phyloP scores from a whole-genome alignment of 2,329 filamentous ascomycete genomes.

The Lecanosticta acicola region DNA sequence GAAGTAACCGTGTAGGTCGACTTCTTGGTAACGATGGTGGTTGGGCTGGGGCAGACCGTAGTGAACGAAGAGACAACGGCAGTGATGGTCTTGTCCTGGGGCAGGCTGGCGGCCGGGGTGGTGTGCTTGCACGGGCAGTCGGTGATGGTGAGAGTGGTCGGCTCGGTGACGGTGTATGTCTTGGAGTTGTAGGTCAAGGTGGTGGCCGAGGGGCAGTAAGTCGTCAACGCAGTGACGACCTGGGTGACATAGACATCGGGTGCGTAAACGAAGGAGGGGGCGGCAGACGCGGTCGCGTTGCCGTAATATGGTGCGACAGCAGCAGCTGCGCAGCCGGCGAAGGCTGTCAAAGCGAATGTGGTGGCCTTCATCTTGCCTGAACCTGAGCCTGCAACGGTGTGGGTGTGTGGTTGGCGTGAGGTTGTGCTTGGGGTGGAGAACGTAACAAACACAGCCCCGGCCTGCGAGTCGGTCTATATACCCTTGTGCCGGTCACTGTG shows the following conservation, averaged over 20 bases:
- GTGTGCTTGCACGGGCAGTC: conserved; percentile 24
- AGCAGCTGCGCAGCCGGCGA: neutral
- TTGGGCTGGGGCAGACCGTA: conserved; percentile 12
- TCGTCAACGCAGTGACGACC: conserved; percentile 10
- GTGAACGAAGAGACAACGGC: conserved; percentile 7
- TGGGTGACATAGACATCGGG: conserved; percentile 5
- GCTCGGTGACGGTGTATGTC: conserved; percentile 25
- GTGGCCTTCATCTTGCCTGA: neutral
- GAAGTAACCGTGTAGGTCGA: conserved; percentile 10
- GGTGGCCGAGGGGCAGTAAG: conserved; percentile 26
- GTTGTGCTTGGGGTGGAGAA: neutral
- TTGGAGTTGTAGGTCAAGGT: conserved; percentile 16
- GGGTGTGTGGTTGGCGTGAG: neutral
- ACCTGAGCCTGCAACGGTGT: neutral
- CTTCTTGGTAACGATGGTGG: conserved; percentile 7
- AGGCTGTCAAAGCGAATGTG: neutral
- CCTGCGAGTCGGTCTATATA: neutral
- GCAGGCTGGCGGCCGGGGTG: neutral
- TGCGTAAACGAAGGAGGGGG: neutral
- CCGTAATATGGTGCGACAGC: neutral
- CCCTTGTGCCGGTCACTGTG: neutral
- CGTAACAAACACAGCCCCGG: neutral
- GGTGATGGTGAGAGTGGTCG: conserved; percentile 20
- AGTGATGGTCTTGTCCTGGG: conserved; percentile 2
- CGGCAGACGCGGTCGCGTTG: neutral